Evolutionary conservation across 257 asterid species (phyloP).

Genomic region (Scutellaria barbata): DNA sequence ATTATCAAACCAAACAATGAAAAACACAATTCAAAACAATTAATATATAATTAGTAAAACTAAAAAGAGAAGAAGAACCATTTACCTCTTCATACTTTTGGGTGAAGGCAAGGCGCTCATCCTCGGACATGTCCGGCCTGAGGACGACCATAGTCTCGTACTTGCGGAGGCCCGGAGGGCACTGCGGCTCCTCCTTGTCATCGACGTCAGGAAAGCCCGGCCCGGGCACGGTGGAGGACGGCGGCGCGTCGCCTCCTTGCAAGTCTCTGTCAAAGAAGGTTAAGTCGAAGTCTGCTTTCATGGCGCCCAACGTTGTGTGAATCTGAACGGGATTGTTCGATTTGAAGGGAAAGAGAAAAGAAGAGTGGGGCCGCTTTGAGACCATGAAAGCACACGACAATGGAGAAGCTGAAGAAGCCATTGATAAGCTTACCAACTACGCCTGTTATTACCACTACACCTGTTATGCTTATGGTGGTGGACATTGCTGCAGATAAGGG

Average conservation of each 20-base stretch:
- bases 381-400: slow-evolving; percentile 42
- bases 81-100: slow-evolving; percentile 92
- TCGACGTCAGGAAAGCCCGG: slow-evolving; percentile 63
- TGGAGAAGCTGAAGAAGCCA: slow-evolving; percentile 50
- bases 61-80: neutral
- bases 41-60: too few relatives aligned
- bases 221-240: slow-evolving; percentile 47
- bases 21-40: too few relatives aligned
- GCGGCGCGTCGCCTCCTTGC: slow-evolving; percentile 54
- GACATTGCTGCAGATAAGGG: too few relatives aligned
- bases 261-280: slow-evolving; percentile 75
- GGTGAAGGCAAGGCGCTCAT: slow-evolving; percentile 85
- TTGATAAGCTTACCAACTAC: slow-evolving; percentile 29
- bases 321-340: slow-evolving; percentile 22
- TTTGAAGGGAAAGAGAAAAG: slow-evolving; percentile 30
- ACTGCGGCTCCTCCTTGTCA: slow-evolving; percentile 85
- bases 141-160: slow-evolving; percentile 88
- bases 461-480: too few relatives aligned
- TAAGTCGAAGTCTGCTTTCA: slow-evolving; percentile 53
- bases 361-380: slow-evolving; percentile 25
- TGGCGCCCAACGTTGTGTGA: slow-evolving; percentile 33
- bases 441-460: too few relatives aligned
- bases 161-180: slow-evolving; percentile 92
- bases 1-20: too few relatives aligned
- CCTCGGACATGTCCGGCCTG: slow-evolving; percentile 97